Percentiles rank a stretch among this genome's conserved stretches.
Evolutionary conservation across 208 protist species (phyloP).

Genomic region (Acanthamoeba castellanii): DNA sequence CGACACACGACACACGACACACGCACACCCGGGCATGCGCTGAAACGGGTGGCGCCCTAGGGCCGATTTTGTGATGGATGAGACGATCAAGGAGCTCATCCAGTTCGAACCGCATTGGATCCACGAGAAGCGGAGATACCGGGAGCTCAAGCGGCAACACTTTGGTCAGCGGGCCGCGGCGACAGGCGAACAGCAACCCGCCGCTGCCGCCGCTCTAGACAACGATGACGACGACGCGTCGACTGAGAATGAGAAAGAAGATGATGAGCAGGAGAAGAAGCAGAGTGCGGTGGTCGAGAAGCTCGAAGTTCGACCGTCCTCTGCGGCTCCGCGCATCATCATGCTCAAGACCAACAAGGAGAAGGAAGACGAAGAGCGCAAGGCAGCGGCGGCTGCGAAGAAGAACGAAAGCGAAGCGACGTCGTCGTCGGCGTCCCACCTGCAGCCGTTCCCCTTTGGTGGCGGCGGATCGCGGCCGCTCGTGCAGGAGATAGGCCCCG

Average conservation of each 20-base stretch:
- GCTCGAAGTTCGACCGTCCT: not conserved
- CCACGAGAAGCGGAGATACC: not conserved
- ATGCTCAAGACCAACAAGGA: slow-evolving; percentile 61
- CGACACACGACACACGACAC: no score
- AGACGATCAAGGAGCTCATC: slow-evolving; percentile 31
- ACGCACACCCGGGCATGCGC: no score
- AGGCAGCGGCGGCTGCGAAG: not conserved
- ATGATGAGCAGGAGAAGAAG: not conserved
- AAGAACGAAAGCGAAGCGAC: not conserved
- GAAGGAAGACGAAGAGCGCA: slow-evolving; percentile 10
- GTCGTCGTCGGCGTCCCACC: not conserved
- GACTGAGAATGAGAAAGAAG: not conserved
- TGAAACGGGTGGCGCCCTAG: no score
- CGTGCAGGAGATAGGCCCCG: slow-evolving; percentile 25
- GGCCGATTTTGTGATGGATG: slow-evolving; percentile 51
- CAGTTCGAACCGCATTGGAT: slow-evolving; percentile 1
- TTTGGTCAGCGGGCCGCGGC: not conserved
- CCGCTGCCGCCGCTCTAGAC: not conserved
- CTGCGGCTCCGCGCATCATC: slow-evolving; percentile 1
- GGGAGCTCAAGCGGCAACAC: not conserved
- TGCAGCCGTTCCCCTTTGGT: slow-evolving; percentile 23
- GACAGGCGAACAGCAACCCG: not conserved
- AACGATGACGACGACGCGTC: not conserved
- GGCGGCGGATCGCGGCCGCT: not conserved
- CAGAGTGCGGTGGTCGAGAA: not conserved